A percentile compares a stretch with the other conserved stretches of the same genome.
Conservation (phyloP, 495 filamentous ascomycete species). For the Xylaria curta region DNA sequence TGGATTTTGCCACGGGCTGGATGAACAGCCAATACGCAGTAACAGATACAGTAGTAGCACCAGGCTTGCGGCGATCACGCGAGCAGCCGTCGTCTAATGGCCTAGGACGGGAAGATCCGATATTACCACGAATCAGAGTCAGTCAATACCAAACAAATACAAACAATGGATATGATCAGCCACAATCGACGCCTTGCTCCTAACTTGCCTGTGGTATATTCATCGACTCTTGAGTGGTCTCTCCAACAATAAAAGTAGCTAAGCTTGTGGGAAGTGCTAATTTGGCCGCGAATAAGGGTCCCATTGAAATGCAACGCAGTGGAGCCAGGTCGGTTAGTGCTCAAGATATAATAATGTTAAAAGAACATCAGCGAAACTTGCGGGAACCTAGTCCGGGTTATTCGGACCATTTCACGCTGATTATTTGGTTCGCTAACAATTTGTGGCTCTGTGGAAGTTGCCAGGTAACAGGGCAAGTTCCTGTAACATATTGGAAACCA, state of each 20-base stretch:
- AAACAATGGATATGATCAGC: constrained; percentile 10
- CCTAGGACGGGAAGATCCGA: constrained; percentile 22
- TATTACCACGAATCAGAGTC: constrained; percentile 18
- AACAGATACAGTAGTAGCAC: constrained; percentile 1
- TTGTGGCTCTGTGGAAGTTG: neutral
- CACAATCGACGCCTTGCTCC: neutral
- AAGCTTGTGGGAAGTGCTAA: constrained; percentile 16
- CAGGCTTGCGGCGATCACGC: constrained; percentile 26
- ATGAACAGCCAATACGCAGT: constrained; percentile 2
- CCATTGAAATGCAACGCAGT: constrained; percentile 6
- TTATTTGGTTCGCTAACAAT: neutral
- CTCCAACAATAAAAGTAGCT: neutral
- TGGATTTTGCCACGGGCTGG: constrained; percentile 14
- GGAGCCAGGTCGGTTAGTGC: constrained; percentile 7
- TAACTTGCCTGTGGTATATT: constrained; percentile 7
- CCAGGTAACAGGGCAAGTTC: too few species aligned
- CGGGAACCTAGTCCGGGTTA: constrained; percentile 8
- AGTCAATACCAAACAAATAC: constrained; percentile 2
- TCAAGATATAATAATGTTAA: constrained; percentile 18
- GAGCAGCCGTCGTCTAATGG: constrained; percentile 18
- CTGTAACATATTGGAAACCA: neutral
- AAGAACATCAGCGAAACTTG: constrained; percentile 17
- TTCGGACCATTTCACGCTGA: constrained; percentile 5
- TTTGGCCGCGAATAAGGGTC: constrained; percentile 17
- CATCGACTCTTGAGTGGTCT: neutral